Conservation (phyloP, 1,284 basidiomycete genomes). For the Athelia sp. region DNA sequence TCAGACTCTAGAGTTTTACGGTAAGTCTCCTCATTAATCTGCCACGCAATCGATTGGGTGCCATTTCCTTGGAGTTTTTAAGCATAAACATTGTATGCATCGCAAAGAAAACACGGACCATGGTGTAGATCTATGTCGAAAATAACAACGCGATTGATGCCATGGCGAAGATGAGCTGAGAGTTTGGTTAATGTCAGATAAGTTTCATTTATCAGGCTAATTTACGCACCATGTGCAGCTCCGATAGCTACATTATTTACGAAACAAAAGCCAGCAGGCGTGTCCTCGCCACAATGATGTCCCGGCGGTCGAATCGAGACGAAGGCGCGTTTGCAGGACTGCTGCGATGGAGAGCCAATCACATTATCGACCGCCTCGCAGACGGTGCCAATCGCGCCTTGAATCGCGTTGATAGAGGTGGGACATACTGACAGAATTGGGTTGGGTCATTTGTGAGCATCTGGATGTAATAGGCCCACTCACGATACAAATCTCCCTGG, state of each 20-base stretch:
- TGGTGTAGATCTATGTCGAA: conserved; percentile 96
- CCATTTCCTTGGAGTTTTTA: conserved; percentile 98
- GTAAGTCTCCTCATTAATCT: conserved; percentile 86
- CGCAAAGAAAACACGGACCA: no score
- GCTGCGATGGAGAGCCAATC: conserved; percentile 17
- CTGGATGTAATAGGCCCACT: conserved; percentile 25
- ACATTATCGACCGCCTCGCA: conserved; percentile 81
- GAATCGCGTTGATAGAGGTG: conserved; percentile 65
- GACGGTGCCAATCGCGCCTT: conserved; percentile 73
- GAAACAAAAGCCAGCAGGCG: conserved; percentile 90
- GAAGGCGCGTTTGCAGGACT: conserved; percentile 59
- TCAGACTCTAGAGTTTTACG: conserved; percentile 56
- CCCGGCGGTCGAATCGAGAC: conserved; percentile 86
- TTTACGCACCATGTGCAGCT: conserved; percentile 75
- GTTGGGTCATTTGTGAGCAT: background rate
- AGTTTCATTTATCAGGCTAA: background rate
- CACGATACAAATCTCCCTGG: conserved; percentile 84
- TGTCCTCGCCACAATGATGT: conserved; percentile 87
- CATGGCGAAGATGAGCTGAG: conserved; percentile 76
- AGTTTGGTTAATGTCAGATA: background rate
- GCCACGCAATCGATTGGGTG: conserved; percentile 88
- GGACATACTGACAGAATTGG: conserved; percentile 52
- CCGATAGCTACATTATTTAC: conserved; percentile 91
- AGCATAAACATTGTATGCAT: no score
- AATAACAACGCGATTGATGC: conserved; percentile 77